Evolutionary conservation across 31 red algal species (phyloP).

Genomic region (Pterothamnion heteromorphum): DNA sequence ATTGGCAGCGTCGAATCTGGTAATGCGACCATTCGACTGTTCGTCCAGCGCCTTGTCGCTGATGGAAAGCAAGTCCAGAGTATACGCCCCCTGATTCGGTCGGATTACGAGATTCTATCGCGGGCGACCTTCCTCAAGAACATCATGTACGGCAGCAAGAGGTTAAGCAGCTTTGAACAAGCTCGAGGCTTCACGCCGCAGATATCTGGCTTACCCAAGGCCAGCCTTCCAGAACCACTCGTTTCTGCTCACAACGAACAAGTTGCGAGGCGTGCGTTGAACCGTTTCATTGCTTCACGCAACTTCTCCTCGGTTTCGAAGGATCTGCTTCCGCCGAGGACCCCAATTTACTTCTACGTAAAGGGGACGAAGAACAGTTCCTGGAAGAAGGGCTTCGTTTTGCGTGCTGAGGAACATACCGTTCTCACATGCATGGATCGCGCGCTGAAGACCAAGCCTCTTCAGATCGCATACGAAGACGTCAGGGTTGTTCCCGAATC

Average conservation of each 20-base stretch:
- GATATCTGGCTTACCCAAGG: slow-evolving; percentile 17
- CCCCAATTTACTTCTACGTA: slow-evolving; percentile 41
- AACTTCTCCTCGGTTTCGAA: neutral
- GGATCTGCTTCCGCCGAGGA: neutral
- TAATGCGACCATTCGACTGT: slow-evolving; percentile 14
- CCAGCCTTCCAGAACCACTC: neutral
- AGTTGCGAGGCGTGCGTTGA: neutral
- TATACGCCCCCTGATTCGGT: neutral
- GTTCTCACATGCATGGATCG: neutral
- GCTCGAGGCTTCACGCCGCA: slow-evolving; percentile 34
- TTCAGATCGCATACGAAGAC: slow-evolving; percentile 42
- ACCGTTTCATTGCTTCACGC: neutral
- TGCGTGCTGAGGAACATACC: neutral
- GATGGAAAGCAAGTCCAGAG: neutral
- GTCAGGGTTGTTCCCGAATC: slow-evolving; percentile 27
- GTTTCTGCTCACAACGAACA: slow-evolving; percentile 21
- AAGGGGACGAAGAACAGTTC: slow-evolving; percentile 16
- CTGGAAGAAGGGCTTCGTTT: neutral
- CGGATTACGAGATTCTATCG: slow-evolving; percentile 36
- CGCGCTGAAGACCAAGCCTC: neutral
- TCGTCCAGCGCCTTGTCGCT: slow-evolving; percentile 6
- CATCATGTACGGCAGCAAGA: slow-evolving; percentile 35
- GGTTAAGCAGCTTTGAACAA: slow-evolving; percentile 28
- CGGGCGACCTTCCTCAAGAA: slow-evolving; percentile 45
- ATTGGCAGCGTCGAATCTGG: slow-evolving; percentile 20